phyloP scores from a whole-genome alignment of 2,329 filamentous ascomycete species.

The Golovinomyces cichoracearum region DNA sequence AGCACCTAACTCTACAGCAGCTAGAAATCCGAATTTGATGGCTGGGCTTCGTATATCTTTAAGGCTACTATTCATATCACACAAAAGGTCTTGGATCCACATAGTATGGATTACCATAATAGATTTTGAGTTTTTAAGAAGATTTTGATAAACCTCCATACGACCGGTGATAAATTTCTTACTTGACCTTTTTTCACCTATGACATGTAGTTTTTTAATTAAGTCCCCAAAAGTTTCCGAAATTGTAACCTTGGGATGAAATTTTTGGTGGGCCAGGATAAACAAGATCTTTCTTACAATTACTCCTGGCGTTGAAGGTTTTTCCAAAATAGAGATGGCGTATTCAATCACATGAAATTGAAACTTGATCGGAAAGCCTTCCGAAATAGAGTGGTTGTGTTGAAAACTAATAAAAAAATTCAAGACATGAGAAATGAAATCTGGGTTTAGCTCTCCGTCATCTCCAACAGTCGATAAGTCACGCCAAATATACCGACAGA shows the following conservation, averaged over 20 bases:
- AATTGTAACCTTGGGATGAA: constrained; percentile 49
- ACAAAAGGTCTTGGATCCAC: constrained; percentile 65
- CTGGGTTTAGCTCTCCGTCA: constrained; percentile 32
- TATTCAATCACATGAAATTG: constrained; percentile 57
- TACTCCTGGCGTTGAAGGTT: constrained; percentile 44
- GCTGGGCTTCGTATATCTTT: constrained; percentile 53
- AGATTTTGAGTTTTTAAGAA: constrained; percentile 44
- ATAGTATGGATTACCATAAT: constrained; percentile 45
- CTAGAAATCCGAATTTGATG: constrained; percentile 46
- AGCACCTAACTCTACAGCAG: constrained; percentile 40
- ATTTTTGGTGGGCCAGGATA: constrained; percentile 55
- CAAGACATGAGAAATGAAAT: constrained; percentile 51
- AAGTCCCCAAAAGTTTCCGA: constrained; percentile 42
- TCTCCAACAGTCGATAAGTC: constrained; percentile 42
- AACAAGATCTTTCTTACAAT: constrained; percentile 57
- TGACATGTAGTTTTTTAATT: constrained; percentile 40
- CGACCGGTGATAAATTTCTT: constrained; percentile 59
- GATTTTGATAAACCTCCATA: constrained; percentile 49
- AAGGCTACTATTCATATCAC: constrained; percentile 52
- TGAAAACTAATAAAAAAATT: constrained; percentile 55
- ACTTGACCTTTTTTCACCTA: constrained; percentile 49
- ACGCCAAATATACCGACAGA: constrained; percentile 61
- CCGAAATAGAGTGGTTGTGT: constrained; percentile 43
- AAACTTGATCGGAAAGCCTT: constrained; percentile 52
- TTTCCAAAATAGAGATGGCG: constrained; percentile 46